phyloP scores from a whole-genome alignment of 352 stramenopile species.

The Albugo laibachii region DNA sequence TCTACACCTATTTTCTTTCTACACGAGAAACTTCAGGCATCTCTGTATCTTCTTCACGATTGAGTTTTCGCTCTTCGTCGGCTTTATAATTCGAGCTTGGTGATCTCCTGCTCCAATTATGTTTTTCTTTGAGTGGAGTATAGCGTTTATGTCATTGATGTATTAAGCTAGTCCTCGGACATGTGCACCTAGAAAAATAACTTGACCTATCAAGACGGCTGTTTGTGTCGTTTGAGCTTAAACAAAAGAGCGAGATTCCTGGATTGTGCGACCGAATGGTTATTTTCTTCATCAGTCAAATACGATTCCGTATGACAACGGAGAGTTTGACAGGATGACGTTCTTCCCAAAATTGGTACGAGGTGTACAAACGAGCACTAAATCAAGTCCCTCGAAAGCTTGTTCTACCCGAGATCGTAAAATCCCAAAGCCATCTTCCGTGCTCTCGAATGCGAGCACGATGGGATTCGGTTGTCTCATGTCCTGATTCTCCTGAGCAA shows the following conservation, averaged over 20 bases:
- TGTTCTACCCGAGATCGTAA: slow-evolving; percentile 47
- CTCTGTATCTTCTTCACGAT: slow-evolving; percentile 50
- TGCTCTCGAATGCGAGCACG: slow-evolving; percentile 24
- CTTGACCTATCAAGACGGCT: slow-evolving; percentile 2
- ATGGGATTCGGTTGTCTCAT: slow-evolving; percentile 9
- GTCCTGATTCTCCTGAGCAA: slow-evolving; percentile 10
- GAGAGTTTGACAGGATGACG: slow-evolving; percentile 38
- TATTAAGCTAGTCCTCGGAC: slow-evolving; percentile 14
- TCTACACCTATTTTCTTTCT: slow-evolving; percentile 46
- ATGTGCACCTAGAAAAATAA: too few species aligned
- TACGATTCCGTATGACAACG: slow-evolving; percentile 32
- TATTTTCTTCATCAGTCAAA: slow-evolving; percentile 28
- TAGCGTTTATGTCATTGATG: slow-evolving; percentile 44
- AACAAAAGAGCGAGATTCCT: slow-evolving; percentile 41
- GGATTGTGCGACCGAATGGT: slow-evolving; percentile 10
- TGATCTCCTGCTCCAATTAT: slow-evolving; percentile 32
- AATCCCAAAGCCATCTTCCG: slow-evolving; percentile 66
- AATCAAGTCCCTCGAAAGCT: slow-evolving; percentile 43
- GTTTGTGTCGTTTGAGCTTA: slow-evolving; percentile 62
- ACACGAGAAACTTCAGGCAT: slow-evolving; percentile 40
- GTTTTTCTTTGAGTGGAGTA: slow-evolving; percentile 49
- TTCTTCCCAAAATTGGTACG: slow-evolving; percentile 78
- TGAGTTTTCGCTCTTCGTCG: slow-evolving; percentile 30
- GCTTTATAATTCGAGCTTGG: slow-evolving; percentile 28
- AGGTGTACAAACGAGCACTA: slow-evolving; percentile 34